Conservation (phyloP, 345 rosid genomes). For the Acer campestre region DNA sequence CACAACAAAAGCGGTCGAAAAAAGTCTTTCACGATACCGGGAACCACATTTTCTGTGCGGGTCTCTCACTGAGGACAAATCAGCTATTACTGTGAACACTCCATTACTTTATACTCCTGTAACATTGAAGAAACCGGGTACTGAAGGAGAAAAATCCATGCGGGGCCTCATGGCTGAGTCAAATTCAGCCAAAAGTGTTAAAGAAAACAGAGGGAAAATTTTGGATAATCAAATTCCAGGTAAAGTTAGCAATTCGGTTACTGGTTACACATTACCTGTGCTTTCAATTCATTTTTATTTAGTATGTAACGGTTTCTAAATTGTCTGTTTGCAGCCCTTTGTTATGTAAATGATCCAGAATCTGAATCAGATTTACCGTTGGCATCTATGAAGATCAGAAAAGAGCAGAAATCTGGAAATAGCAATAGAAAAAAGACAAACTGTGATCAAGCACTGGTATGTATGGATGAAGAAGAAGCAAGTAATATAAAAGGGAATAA, state of each 20-base stretch:
- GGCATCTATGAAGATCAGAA: slow-evolving; percentile 28
- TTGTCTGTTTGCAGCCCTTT: slow-evolving; percentile 46
- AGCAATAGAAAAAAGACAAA: slow-evolving; percentile 22
- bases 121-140: slow-evolving; percentile 47
- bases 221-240: slow-evolving; percentile 37
- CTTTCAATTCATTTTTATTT: background rate
- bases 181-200: slow-evolving; percentile 25
- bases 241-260: slow-evolving; percentile 14
- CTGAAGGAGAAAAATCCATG: slow-evolving; percentile 46
- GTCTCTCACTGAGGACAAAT: slow-evolving; percentile 51
- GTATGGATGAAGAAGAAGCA: slow-evolving; percentile 22
- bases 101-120: slow-evolving; percentile 48
- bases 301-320: slow-evolving; percentile 4
- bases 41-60: slow-evolving; percentile 72
- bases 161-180: slow-evolving; percentile 40
- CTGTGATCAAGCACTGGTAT: slow-evolving; percentile 26
- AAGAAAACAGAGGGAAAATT: slow-evolving; percentile 24
- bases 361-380: slow-evolving; percentile 43
- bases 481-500: slow-evolving; percentile 19
- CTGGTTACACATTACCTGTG: background rate
- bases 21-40: slow-evolving; percentile 63
- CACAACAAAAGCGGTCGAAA: slow-evolving; percentile 69
- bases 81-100: slow-evolving; percentile 47
- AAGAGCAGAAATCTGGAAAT: slow-evolving; percentile 32
- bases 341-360: slow-evolving; percentile 46